Percentiles rank a stretch among this genome's conserved stretches.
These are phyloP conservation scores for Calendula officinalis DNA, from an alignment of 129 eudicot species.

Conservation along the genomic window DNA sequence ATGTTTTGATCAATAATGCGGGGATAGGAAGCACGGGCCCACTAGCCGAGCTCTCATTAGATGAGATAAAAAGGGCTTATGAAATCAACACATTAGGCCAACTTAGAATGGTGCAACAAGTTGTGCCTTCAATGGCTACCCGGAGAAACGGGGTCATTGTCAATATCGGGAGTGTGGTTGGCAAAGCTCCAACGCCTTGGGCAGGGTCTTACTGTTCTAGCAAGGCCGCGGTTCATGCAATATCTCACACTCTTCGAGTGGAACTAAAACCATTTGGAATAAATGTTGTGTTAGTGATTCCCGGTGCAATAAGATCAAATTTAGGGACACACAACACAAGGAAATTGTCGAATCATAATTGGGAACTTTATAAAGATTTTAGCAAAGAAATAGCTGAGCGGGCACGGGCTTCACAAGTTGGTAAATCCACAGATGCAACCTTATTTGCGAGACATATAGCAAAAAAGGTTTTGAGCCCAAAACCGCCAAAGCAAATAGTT, in stretches of 20 bases:
- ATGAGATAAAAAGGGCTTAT: slow-evolving; percentile 50
- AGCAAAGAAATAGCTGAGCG: slow-evolving; percentile 54
- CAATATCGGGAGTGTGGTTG: slow-evolving; percentile 69
- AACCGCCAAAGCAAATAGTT: slow-evolving; percentile 59
- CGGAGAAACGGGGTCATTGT: slow-evolving; percentile 51
- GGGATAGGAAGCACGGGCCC: slow-evolving; percentile 79
- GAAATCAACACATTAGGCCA: slow-evolving; percentile 72
- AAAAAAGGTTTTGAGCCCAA: slow-evolving; percentile 53
- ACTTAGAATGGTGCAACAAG: slow-evolving; percentile 67
- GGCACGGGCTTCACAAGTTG: slow-evolving; percentile 67
- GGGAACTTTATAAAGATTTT: slow-evolving; percentile 62
- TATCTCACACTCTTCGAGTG: slow-evolving; percentile 52
- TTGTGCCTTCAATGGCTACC: slow-evolving; percentile 69
- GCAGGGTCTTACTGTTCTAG: slow-evolving; percentile 72
- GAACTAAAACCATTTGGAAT: slow-evolving; percentile 65
- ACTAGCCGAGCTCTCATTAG: slow-evolving; percentile 64
- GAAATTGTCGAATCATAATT: slow-evolving; percentile 42
- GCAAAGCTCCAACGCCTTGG: slow-evolving; percentile 82
- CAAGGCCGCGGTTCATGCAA: slow-evolving; percentile 63
- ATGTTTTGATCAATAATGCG: slow-evolving; percentile 66
- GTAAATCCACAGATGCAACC: slow-evolving; percentile 61
- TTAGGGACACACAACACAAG: slow-evolving; percentile 46
- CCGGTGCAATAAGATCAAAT: slow-evolving; percentile 65
- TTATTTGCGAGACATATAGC: slow-evolving; percentile 61
- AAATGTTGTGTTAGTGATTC: slow-evolving; percentile 55